Percentiles rank a stretch among this genome's conserved stretches.
These are phyloP conservation scores for Elsinoe fawcettii DNA, from an alignment of 2,329 filamentous ascomycete genomes.

Conservation along the genomic window DNA sequence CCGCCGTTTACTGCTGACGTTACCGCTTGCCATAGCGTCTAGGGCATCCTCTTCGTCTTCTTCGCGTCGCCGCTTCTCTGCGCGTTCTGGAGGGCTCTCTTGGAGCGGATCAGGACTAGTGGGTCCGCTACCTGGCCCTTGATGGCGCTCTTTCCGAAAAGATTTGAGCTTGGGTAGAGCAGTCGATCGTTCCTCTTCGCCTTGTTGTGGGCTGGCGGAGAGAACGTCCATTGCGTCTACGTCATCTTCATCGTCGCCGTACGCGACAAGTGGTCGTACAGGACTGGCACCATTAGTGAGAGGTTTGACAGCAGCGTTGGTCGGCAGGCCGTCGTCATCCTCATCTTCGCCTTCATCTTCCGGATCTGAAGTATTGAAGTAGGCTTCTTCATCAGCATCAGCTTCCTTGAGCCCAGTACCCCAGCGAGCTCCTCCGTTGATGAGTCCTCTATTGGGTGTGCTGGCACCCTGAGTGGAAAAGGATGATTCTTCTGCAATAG, in stretches of 20 bases:
- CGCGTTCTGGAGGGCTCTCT: constrained; percentile 60
- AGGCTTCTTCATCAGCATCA: constrained; percentile 81
- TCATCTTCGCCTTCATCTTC: constrained; percentile 59
- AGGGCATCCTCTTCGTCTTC: constrained; percentile 91
- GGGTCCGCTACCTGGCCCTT: constrained; percentile 19
- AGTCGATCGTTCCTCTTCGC: constrained; percentile 18
- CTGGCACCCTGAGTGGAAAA: constrained; percentile 65
- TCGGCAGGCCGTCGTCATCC: constrained; percentile 24
- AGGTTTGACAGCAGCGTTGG: constrained; percentile 27
- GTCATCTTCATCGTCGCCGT: constrained; percentile 83
- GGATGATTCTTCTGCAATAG: constrained; percentile 51
- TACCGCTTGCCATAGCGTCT: constrained; percentile 61
- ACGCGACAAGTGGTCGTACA: constrained; percentile 75
- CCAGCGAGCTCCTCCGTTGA: constrained; percentile 52
- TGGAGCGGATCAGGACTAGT: constrained; percentile 16
- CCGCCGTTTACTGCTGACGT: constrained; percentile 35
- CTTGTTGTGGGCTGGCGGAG: constrained; percentile 20
- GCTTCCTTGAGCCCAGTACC: constrained; percentile 69
- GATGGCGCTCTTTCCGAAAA: constrained; percentile 23
- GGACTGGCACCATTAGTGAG: constrained; percentile 57
- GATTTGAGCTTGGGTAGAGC: constrained; percentile 13
- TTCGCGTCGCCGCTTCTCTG: constrained; percentile 83
- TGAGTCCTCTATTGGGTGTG: constrained; percentile 36
- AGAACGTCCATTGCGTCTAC: constrained; percentile 48
- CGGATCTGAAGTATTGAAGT: constrained; percentile 85